phyloP scores from a whole-genome alignment of 2,329 filamentous ascomycete genomes.

The Paecilomyces fulvus region DNA sequence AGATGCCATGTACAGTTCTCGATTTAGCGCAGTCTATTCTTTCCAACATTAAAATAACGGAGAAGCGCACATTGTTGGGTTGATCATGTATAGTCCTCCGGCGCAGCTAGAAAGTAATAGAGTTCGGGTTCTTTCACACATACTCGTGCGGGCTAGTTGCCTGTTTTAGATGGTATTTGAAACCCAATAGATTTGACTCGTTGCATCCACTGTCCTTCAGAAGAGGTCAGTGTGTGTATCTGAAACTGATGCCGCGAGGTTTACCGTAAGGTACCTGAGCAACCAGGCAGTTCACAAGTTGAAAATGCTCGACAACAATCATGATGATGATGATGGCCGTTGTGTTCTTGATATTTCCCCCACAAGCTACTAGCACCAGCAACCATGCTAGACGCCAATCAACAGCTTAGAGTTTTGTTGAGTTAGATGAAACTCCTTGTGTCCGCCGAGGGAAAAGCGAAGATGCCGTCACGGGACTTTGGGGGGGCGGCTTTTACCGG shows the following conservation, averaged over 20 bases:
- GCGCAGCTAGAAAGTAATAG: background rate
- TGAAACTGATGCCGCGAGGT: background rate
- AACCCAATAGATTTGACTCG: background rate
- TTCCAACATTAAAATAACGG: background rate
- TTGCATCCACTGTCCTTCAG: background rate
- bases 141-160: background rate
- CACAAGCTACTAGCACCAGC: too few species aligned
- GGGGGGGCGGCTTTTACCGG: constrained; percentile 29
- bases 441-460: background rate
- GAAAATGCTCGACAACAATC: too few species aligned
- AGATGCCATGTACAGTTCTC: constrained; percentile 10
- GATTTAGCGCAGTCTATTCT: background rate
- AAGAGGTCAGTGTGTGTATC: background rate
- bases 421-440: background rate
- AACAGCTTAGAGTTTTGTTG: too few species aligned
- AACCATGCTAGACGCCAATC: too few species aligned
- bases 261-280: background rate
- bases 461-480: constrained; percentile 16
- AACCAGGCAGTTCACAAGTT: background rate
- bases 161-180: background rate
- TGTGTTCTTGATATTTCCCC: too few species aligned
- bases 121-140: background rate
- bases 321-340: too few species aligned
- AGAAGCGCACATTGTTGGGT: background rate
- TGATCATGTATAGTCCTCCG: background rate